These are phyloP conservation scores for Aspergillus leporis DNA, from an alignment of 495 filamentous ascomycete species.

Conservation along the genomic window DNA sequence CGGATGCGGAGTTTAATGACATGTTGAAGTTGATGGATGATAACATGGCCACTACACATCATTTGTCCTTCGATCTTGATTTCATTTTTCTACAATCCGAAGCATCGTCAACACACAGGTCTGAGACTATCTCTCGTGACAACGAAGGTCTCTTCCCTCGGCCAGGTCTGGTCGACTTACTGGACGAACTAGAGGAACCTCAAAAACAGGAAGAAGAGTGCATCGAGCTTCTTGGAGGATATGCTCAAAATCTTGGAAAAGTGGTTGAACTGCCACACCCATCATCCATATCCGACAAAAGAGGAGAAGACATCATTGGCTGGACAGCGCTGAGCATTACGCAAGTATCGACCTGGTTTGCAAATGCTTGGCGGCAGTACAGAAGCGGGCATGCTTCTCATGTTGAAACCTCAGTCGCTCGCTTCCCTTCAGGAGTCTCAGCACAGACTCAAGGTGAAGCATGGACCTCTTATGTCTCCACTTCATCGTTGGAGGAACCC, in stretches of 20 bases:
- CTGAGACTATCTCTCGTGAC: background rate
- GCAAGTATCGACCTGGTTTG: constrained; percentile 4
- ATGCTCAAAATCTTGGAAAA: background rate
- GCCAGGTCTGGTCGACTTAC: background rate
- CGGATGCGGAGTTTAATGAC: background rate
- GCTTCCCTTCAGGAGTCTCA: background rate
- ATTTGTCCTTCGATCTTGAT: background rate
- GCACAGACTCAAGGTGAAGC: no score
- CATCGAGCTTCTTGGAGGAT: background rate
- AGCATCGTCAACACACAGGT: background rate
- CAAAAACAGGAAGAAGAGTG: background rate
- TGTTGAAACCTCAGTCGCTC: background rate
- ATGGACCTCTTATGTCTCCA: constrained; percentile 33
- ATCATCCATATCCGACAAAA: background rate
- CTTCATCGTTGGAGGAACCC: constrained; percentile 73
- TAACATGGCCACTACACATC: background rate
- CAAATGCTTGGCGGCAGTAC: background rate
- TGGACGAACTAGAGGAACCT: no score
- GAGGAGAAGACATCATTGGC: background rate
- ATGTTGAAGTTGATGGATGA: constrained; percentile 1
- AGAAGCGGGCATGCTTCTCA: background rate
- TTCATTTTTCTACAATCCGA: background rate
- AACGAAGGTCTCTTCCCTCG: background rate
- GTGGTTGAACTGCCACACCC: background rate
- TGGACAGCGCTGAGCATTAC: background rate